Evolutionary conservation across 805 yeast species (phyloP), one percentile per base, ranked within the genome.

Genomic region (Candida pseudofarinosa): DNA sequence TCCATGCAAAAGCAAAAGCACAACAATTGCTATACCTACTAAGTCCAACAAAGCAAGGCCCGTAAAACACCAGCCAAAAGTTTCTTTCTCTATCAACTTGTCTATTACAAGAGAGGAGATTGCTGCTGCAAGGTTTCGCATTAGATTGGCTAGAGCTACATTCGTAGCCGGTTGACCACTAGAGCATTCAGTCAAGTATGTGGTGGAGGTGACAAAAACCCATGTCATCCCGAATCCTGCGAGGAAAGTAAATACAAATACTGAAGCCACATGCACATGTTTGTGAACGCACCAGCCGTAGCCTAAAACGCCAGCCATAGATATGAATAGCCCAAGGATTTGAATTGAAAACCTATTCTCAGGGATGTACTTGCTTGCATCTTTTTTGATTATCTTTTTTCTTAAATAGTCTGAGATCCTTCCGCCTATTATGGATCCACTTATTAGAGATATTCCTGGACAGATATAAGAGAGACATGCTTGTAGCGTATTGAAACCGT

Each of bases 181-280:
- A 10, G 75, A 62, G 32, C 77, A 63, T 46, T 78, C 83, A 1
- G 80, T 71, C 38, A 77, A 53, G 52, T 77, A 78, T 0, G 83
- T 74, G 45, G 79, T 76, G 3, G 74, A 73, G 0, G 77, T 69
- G 16, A 75, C 73, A 45, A 76, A 74, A 23, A 76, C 73, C 75
- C 80, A 77, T 0, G 81, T 74, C 66, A 76, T 67, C 1, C 82
- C 81, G 50, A 75, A 73, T 0, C 80, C 80, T 23, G 63, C 61
- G 4, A 76, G 51, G 45, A 74, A 76, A 0, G 74, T 56, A 45
- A 73, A 71, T 3, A 73, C 62, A 40, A 74, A 67, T 3, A 76
- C 63, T 4, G 69, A 47, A 0, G 57, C 68, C 28, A 73, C 59
- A 40, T 63, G 71, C 14, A 62, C 61, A 10, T 63, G 62, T 31